phyloP scores from a whole-genome alignment of 2,329 filamentous ascomycete genomes.

The Verticillium isaacii region DNA sequence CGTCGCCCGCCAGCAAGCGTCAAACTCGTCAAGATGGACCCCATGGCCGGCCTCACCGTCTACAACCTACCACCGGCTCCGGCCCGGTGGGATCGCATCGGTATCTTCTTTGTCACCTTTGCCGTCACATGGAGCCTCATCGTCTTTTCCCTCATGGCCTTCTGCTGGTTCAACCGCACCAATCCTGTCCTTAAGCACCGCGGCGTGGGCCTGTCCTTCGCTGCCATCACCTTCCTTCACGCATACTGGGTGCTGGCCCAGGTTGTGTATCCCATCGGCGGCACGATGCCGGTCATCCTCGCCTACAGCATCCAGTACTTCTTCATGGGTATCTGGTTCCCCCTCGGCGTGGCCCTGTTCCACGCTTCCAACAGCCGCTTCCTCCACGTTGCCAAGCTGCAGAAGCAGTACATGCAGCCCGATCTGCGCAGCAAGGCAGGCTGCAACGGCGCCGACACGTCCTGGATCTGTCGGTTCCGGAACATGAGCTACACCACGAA shows the following conservation, averaged over 20 bases:
- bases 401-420: conserved; percentile 18
- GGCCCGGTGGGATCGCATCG: conserved; percentile 20
- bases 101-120: conserved; percentile 23
- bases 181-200: conserved; percentile 33
- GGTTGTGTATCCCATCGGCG: conserved; percentile 35
- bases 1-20: background rate
- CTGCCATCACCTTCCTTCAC: conserved; percentile 31
- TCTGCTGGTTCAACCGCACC: conserved; percentile 26
- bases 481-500: conserved; percentile 31
- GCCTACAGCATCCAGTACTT: conserved; percentile 52
- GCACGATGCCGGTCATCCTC: conserved; percentile 30
- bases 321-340: conserved; percentile 63
- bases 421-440: conserved; percentile 10
- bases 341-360: conserved; percentile 61
- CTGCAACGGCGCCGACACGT: conserved; percentile 22
- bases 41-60: conserved; percentile 14
- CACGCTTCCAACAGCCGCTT: conserved; percentile 60
- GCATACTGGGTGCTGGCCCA: conserved; percentile 35
- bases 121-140: conserved; percentile 20
- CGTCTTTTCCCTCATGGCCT: conserved; percentile 27
- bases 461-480: conserved; percentile 27
- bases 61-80: conserved; percentile 22
- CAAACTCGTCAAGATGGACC: background rate
- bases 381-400: conserved; percentile 5
- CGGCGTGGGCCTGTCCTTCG: conserved; percentile 33